Evolutionary conservation across 768 basidiomycete species (phyloP), one percentile per base, ranked within the genome.

Genomic region (Rhizopogon sp.): DNA sequence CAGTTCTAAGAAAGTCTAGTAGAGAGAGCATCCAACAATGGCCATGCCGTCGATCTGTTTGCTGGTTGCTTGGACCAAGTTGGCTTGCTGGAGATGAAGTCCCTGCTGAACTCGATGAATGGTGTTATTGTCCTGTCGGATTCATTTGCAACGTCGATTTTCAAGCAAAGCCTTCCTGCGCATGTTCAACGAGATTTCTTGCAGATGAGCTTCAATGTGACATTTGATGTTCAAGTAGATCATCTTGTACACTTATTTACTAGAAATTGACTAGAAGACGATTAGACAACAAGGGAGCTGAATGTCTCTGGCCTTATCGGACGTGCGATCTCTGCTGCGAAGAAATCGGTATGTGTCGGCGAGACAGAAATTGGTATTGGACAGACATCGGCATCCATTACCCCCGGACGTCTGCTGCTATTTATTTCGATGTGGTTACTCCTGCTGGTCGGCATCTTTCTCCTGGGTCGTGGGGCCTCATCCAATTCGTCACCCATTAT

Each of bases 291-390:
- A 29, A 99, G 98, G 76, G 97, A 99, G 67, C 82, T 99, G 59
- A 98, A 95, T 68, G 93, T 99, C 6, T 98, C 97, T 9, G 97
- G 97, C 29, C 81, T 99, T 44, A 98, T 98, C 60, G 95, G 95
- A 3, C 96, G 98, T 65, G 95, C 90, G 31, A 97, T 98, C 70
- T 98, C 95, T 20, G 90, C 93, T 14, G 95, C 90, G 60, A 99
- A 98, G 75, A 98, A 98, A 69, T 93, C 93, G 0, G 84, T 83
- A 0, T 97, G 92, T 64, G 97, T 99, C 16, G 97, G 96, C 57
- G 97, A 99, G 75, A 98, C 96, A 0, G 97, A 98, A 70, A 98
- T 99, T 56, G 97, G 97, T 67, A 96, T 99, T 57, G 96, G 95
- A 31, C 92, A 95, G 68, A 99, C 97, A 0, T 97, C 96, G 9